Conservation (phyloP, 1,284 basidiomycete genomes). For the Cutaneotrichosporon mucoides region DNA sequence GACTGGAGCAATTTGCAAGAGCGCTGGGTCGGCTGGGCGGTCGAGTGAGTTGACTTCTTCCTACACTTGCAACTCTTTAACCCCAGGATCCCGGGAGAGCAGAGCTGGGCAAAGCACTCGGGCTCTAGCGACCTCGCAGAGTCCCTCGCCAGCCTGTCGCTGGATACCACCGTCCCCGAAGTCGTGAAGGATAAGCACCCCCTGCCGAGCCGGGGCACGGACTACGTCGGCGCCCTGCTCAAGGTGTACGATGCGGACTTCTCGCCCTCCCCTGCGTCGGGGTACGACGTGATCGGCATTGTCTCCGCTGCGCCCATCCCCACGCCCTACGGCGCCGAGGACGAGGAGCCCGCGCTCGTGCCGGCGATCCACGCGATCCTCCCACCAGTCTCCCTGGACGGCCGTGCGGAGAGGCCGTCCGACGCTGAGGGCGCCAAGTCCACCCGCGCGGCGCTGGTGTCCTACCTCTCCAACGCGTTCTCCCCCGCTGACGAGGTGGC, state of each 20-base stretch:
- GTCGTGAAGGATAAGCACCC: conserved; percentile 38
- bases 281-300: conserved; percentile 40
- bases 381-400: conserved; percentile 4
- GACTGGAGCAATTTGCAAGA: conserved; percentile 42
- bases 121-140: not conserved
- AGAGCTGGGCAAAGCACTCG: conserved; percentile 26
- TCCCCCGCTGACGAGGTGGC: conserved; percentile 32
- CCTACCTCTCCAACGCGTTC: conserved; percentile 36
- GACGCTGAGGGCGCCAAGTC: not conserved
- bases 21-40: conserved; percentile 48
- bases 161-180: conserved; percentile 12
- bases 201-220: conserved; percentile 17
- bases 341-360: conserved; percentile 25
- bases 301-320: conserved; percentile 40
- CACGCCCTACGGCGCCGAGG: conserved; percentile 23
- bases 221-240: conserved; percentile 41
- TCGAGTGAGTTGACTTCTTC: conserved; percentile 33
- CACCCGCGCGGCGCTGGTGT: conserved; percentile 26
- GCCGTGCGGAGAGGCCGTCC: not conserved
- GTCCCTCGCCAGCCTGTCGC: not conserved
- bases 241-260: conserved; percentile 46
- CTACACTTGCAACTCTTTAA: not conserved
- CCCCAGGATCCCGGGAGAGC: conserved; percentile 40
- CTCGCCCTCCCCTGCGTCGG: conserved; percentile 38
- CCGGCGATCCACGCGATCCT: conserved; percentile 43